Evolutionary conservation across 1,284 basidiomycete genomes (phyloP), one percentile per base, ranked within the genome.

Genomic region (Sphagnurus paluster): DNA sequence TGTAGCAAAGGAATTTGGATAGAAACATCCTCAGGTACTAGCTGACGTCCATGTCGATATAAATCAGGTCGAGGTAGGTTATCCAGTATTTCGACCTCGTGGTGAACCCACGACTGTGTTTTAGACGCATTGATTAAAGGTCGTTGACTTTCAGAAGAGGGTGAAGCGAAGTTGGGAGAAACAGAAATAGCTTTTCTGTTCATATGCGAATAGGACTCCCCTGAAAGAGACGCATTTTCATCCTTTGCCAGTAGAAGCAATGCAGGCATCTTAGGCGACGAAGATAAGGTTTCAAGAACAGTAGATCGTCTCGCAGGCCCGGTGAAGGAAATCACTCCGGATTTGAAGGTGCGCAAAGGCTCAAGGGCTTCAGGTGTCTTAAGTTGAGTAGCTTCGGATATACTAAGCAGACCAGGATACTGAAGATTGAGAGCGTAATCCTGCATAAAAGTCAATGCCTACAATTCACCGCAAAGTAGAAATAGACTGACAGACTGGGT

Each of bases 1-100:
- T 42, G 53, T 13, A 25, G 23, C 20, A 49, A 37, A 20, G 47
- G 50, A 28, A 54, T 14, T 20, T 45, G 47, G 9, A 44, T 16
- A 11, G 25, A 36, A 9, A 19, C 23, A 23, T 37, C 30, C 39
- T 51, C 44, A n/a, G 32, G 14, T 4, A 19, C 13, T 5, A 49
- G 19, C n/a, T n/a, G n/a, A n/a, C n/a, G n/a, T 14, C 11, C 30
- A 34, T 26, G 17, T 19, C 13, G 23, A 33, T 10, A n/a, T n/a
- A 19, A 13, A 11, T n/a, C 16, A 24, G 44, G 21, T 29, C 29
- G 19, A 7, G 5, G n/a, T n/a, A 4, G 25, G 13, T 33, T 26
- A 7, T 39, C 37, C 14, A 17, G 11, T 14, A 3, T 24, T 11
- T 24, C 29, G 16, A 34, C 14, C 20, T 45, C 43, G 9, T 34